Evolutionary conservation across 1,284 basidiomycete genomes (phyloP).

Genomic region (Kwoniella shivajii): DNA sequence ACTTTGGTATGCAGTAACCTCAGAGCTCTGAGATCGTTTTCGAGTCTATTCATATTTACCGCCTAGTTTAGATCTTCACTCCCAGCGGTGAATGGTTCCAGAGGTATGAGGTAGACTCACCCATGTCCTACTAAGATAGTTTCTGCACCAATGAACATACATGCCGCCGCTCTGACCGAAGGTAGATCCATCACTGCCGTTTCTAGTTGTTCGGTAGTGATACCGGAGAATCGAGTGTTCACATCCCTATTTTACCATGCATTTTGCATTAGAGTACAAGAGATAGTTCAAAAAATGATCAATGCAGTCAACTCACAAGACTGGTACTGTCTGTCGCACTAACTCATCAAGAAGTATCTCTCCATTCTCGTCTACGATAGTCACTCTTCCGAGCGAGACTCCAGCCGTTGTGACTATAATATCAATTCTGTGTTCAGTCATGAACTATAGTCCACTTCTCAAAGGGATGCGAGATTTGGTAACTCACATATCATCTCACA

Average conservation of each 20-base stretch:
- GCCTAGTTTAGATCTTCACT: not conserved
- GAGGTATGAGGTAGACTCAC: conserved; percentile 32
- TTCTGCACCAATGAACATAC: conserved; percentile 68
- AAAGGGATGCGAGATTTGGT: too few species aligned
- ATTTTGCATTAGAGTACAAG: not conserved
- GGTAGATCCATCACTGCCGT: conserved; percentile 67
- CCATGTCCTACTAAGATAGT: conserved; percentile 77
- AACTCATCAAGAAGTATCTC: conserved; percentile 76
- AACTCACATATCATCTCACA: conserved; percentile 78
- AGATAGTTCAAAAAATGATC: not conserved
- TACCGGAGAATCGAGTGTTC: conserved; percentile 84
- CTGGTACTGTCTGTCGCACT: conserved; percentile 72
- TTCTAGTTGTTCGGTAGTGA: conserved; percentile 64
- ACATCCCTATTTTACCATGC: too few species aligned
- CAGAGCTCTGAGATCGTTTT: conserved; percentile 86
- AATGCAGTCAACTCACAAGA: conserved; percentile 64
- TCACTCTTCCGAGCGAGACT: conserved; percentile 80
- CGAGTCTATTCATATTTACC: conserved; percentile 59
- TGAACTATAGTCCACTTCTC: too few species aligned
- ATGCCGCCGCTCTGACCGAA: conserved; percentile 67
- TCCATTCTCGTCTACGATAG: conserved; percentile 76
- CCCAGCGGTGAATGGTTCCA: not conserved
- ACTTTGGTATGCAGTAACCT: conserved; percentile 78
- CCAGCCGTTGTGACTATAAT: conserved; percentile 77
- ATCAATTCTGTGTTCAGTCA: too few species aligned